These are phyloP conservation scores for Hymenoscyphus repandus DNA, from an alignment of 2,329 filamentous ascomycete species.

Conservation along the genomic window DNA sequence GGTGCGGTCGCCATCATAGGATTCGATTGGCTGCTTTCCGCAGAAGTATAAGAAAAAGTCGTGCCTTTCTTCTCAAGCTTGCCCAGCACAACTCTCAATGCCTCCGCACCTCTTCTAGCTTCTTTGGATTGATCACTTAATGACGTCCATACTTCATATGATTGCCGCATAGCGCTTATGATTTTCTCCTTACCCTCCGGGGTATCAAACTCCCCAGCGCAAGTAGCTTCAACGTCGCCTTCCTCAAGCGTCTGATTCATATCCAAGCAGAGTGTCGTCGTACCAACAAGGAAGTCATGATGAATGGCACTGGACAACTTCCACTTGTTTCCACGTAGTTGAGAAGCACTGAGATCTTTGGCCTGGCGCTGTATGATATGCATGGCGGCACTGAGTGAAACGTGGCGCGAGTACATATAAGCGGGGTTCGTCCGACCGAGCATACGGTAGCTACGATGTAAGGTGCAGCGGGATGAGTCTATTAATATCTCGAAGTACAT, in stretches of 20 bases:
- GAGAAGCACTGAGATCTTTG: slow-evolving; percentile 41
- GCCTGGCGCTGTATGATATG: slow-evolving; percentile 43
- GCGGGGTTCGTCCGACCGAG: slow-evolving; percentile 43
- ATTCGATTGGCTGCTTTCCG: too few species aligned
- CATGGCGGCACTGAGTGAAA: slow-evolving; percentile 45
- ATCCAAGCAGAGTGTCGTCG: slow-evolving; percentile 47
- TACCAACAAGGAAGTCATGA: slow-evolving; percentile 55
- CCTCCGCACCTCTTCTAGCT: slow-evolving; percentile 8
- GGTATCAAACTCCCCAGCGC: background rate
- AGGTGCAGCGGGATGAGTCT: slow-evolving; percentile 29
- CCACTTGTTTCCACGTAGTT: slow-evolving; percentile 50
- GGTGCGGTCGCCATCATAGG: too few species aligned
- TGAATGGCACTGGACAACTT: slow-evolving; percentile 52
- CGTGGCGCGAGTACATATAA: slow-evolving; percentile 45
- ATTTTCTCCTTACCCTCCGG: slow-evolving; percentile 1
- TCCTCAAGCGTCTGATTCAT: background rate
- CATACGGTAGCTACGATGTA: slow-evolving; percentile 20
- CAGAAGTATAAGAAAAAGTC: too few species aligned
- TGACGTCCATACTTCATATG: slow-evolving; percentile 6
- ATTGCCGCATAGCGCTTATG: background rate
- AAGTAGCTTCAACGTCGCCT: background rate
- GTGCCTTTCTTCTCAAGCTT: background rate
- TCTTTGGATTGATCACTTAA: slow-evolving; percentile 7
- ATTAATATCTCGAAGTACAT: slow-evolving; percentile 41
- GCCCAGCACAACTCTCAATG: slow-evolving; percentile 8